Evolutionary conservation across 331 rosid species (phyloP), one percentile per base, ranked within the genome.

Genomic region (Prunus yedoensis): DNA sequence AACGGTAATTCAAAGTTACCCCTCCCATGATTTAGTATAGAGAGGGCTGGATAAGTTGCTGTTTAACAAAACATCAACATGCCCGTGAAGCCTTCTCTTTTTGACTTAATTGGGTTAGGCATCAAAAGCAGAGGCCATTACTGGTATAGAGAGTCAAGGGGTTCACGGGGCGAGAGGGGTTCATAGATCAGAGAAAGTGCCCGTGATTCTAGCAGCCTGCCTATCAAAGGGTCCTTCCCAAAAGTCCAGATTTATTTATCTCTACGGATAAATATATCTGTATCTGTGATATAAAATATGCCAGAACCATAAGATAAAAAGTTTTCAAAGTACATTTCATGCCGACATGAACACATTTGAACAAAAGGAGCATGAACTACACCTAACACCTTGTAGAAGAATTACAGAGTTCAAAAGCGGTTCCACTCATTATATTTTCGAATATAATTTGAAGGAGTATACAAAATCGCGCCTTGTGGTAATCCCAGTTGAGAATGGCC

Each of bases 21-120:
- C 61, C 23, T 49, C 68, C 20, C 53, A 35, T 35, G 41, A 35
- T 5, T 35, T 35, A 35, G 41, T 5, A 35, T 5, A 35, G 8
- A 35, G 41, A 5, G 41, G 5, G 41, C 41, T 5, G 8, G 8
- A 35, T 35, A 35, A 35, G 41, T 5, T 35, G 41, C 7, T 35
- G 41, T 3, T 68, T 23, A 51, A 51, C 76, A 66, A 23, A 72
- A 65, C 58, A 66, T 18, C 80, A 67, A 75, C 32, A 72, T 35
- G 74, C 84, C 79, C 87, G 91, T 92, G 96, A 88, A 70, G 68
- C 74, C 75, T 56, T 41, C 12, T 5, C 87, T 66, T 85, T 88
- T 74, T 61, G 79, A 90, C 91, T 87, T 46, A 76, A 85, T 70
- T 46, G n/a, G 79, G 77, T 68, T 43, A 17, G 78, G 78, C 82